Conservation (phyloP, 805 yeast genomes). For the Candida tibetensis region DNA sequence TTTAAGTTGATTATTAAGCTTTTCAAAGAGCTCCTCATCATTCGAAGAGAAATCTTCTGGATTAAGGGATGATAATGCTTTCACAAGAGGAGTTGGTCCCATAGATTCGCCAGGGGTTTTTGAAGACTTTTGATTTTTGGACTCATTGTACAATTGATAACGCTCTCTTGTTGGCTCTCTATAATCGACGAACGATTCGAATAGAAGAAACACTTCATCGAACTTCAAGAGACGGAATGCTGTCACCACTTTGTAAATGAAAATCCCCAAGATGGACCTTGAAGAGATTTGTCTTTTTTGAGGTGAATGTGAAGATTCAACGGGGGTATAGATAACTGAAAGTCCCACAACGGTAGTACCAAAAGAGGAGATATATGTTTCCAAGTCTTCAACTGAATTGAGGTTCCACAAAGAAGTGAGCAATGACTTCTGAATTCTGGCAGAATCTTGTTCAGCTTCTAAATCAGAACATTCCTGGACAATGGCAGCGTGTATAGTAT, state of each 20-base stretch:
- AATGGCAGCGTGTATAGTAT: neutral
- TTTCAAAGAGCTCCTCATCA: conserved; percentile 5
- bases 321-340: conserved; percentile 6
- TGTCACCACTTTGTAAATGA: conserved; percentile 38
- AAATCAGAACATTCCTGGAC: neutral
- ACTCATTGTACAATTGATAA: conserved; percentile 10
- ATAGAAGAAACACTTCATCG: conserved; percentile 43
- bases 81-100: neutral
- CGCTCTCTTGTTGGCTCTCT: conserved; percentile 25
- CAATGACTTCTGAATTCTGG: conserved; percentile 27
- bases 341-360: conserved; percentile 12
- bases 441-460: conserved; percentile 18
- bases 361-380: conserved; percentile 26
- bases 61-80: neutral
- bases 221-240: conserved; percentile 46
- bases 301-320: neutral
- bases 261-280: conserved; percentile 39
- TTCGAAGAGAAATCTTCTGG: neutral
- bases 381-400: conserved; percentile 47
- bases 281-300: conserved; percentile 13
- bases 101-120: neutral
- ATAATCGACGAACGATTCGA: conserved; percentile 31
- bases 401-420: conserved; percentile 38
- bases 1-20: conserved; percentile 6
- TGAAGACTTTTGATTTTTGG: neutral